Evolutionary conservation across 345 rosid species (phyloP).

Genomic region (Mallotus nudiflorus): DNA sequence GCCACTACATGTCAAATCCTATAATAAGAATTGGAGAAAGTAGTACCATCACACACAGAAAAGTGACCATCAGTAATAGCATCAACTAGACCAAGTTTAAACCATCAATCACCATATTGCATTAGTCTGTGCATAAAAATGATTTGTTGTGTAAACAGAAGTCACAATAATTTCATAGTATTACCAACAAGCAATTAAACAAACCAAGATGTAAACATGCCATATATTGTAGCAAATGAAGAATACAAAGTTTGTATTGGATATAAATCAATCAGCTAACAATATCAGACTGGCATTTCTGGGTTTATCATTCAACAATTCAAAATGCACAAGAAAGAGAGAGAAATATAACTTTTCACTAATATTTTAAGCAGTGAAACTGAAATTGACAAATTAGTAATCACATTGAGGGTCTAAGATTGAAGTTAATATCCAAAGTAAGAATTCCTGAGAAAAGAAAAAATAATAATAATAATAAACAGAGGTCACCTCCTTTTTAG

Average conservation of each 20-base stretch:
- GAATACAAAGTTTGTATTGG: too few species aligned
- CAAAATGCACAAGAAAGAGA: not conserved
- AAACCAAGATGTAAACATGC: not conserved
- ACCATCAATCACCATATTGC: not conserved
- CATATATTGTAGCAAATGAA: too few species aligned
- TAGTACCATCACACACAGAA: too few species aligned
- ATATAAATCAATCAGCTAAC: not conserved
- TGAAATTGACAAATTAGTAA: slow-evolving; percentile 11
- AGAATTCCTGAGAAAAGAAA: not conserved
- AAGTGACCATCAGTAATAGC: too few species aligned
- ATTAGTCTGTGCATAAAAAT: not conserved
- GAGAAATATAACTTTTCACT: not conserved
- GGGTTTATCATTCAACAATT: slow-evolving; percentile 3
- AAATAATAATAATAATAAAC: too few species aligned
- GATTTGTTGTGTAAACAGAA: not conserved
- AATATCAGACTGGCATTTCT: too few species aligned
- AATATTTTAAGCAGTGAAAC: not conserved
- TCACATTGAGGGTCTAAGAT: not conserved
- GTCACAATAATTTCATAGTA: not conserved
- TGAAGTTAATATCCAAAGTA: not conserved
- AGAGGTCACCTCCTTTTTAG: not conserved
- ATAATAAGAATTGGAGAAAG: too few species aligned
- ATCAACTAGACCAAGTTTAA: too few species aligned
- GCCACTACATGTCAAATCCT: too few species aligned
- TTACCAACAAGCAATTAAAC: not conserved